Percentiles rank a stretch among this genome's conserved stretches.
Evolutionary conservation across 2,329 filamentous ascomycete species (phyloP).

Genomic region (Diaporthe eres): DNA sequence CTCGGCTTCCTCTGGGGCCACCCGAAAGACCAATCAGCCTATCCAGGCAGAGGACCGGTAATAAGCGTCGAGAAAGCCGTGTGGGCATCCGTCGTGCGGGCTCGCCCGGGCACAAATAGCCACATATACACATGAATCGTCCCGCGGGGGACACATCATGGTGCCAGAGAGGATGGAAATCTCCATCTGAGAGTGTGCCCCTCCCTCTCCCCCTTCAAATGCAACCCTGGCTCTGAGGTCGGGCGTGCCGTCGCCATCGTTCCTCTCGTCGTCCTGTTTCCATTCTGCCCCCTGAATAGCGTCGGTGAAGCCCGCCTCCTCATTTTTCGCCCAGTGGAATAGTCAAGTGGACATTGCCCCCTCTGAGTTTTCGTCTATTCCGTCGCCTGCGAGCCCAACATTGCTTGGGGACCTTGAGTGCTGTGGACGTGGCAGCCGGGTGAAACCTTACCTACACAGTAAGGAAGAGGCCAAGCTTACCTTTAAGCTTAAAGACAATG

Average conservation of each 20-base stretch:
- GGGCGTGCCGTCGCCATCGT: neutral
- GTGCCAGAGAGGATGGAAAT: neutral
- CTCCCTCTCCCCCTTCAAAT: neutral
- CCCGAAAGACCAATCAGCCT: neutral
- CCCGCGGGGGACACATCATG: conserved; percentile 7
- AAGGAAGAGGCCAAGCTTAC: neutral
- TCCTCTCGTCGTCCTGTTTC: conserved; percentile 10
- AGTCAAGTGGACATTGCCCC: neutral
- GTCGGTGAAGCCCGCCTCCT: neutral
- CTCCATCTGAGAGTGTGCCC: conserved; percentile 9
- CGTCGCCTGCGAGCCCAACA: neutral
- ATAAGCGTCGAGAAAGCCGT: neutral
- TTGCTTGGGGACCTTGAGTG: neutral
- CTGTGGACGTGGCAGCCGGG: neutral
- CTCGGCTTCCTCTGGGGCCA: neutral
- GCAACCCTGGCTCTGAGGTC: neutral
- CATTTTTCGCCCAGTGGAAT: too few species aligned
- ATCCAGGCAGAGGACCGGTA: neutral
- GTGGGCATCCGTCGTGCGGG: neutral
- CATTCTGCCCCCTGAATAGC: neutral
- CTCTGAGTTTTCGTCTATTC: neutral
- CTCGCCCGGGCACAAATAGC: neutral
- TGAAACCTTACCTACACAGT: too few species aligned
- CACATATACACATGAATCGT: conserved; percentile 2
- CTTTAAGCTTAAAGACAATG: conserved; percentile 21